phyloP scores from a whole-genome alignment of 179 eudicot species.

The Silene coronaria region DNA sequence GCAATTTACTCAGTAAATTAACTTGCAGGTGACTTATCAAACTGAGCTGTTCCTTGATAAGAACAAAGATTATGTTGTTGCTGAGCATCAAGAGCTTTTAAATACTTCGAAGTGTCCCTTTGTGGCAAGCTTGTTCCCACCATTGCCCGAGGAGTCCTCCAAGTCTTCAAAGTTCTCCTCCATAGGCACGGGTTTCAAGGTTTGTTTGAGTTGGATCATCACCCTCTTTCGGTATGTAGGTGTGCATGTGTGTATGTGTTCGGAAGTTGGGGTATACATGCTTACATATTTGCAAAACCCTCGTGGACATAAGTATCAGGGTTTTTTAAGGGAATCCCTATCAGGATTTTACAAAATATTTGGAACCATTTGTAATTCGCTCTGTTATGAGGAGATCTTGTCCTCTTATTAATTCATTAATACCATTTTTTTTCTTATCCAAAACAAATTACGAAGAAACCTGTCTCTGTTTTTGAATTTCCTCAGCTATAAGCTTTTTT shows the following conservation, averaged over 20 bases:
- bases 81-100: slow-evolving; percentile 84
- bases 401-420: not conserved
- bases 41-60: slow-evolving; percentile 81
- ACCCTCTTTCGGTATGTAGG: not conserved
- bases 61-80: slow-evolving; percentile 88
- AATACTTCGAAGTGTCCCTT: slow-evolving; percentile 72
- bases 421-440: not conserved
- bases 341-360: too few species aligned
- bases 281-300: not conserved
- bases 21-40: slow-evolving; percentile 81
- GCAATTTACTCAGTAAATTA: slow-evolving; percentile 8
- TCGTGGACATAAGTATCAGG: not conserved
- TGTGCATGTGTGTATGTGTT: not conserved
- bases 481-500: not conserved
- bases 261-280: not conserved
- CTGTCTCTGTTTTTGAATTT: not conserved
- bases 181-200: slow-evolving; percentile 79
- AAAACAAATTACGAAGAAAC: not conserved
- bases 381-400: not conserved
- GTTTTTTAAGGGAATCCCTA: too few species aligned
- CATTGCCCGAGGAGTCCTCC: slow-evolving; percentile 61
- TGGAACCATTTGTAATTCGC: not conserved
- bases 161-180: slow-evolving; percentile 87
- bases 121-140: slow-evolving; percentile 82
- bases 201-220: slow-evolving; percentile 19